Evolutionary conservation across 345 rosid species (phyloP), one percentile per base, ranked within the genome.

Genomic region (Acer yangbiense): DNA sequence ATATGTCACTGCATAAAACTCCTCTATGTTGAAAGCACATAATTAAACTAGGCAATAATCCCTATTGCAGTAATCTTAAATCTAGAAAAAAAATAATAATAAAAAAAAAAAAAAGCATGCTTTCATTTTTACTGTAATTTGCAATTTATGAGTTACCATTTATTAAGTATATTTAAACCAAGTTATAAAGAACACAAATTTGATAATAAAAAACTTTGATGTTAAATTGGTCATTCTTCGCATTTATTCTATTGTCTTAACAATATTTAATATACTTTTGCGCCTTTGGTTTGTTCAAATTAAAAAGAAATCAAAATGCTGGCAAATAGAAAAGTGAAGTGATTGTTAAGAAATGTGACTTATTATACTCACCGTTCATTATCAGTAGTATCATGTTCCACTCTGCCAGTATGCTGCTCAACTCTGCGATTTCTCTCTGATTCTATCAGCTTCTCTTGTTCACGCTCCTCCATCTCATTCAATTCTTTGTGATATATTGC

Each of bases 401-500:
- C 80, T 71, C 71, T 77, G 64, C 7, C 64, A 17, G 85, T 61
- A 75, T 50, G 79, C 62, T 43, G 83, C 67, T 82, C 92, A 65
- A 90, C 85, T 66, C 65, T 83, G 68, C 76, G 79, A 73, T 88
- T 88, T 77, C 85, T 88, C 73, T 83, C 94, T 63, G 73, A 80
- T 84, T 96, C 99, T 82, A 85, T 90, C 78, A 83, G 90, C 81
- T 90, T 80, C 82, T 89, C 93, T 83, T 91, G 89, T 81, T 96
- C 99, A 9, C 99, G 94, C 58, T 90, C 95, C 58, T 94, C 99
- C 99, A 96, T 96, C 69, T 96, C 98, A 18, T 93, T 89, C 83
- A 96, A 79, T 79, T 96, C 99, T 89, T 89, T 90, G 78, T 96
- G 99, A 81, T 94, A 96, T 83, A 94, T 94, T 39, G 99, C 98